These are phyloP conservation scores for Neoboletus magnificus DNA, from an alignment of 768 basidiomycete genomes.

Conservation along the genomic window DNA sequence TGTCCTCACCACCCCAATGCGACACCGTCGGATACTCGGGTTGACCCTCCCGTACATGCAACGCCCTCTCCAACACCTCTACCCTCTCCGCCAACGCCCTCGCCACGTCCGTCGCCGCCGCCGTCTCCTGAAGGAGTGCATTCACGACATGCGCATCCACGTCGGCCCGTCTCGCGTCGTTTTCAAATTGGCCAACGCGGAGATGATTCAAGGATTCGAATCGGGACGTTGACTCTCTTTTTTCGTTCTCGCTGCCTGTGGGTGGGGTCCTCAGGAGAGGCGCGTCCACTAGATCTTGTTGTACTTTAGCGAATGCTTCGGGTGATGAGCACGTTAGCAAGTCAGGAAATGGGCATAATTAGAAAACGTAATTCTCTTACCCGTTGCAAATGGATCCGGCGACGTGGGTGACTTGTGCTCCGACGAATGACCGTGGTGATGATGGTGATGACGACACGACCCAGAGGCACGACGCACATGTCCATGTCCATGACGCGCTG, in stretches of 20 bases:
- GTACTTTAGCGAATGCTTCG: conserved; percentile 24
- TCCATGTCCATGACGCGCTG: conserved; percentile 4
- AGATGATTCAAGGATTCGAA: background rate
- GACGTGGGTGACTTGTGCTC: conserved; percentile 1
- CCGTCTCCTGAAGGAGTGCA: conserved; percentile 17
- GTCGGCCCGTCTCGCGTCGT: background rate
- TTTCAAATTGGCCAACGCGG: conserved; percentile 3
- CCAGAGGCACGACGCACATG: conserved; percentile 11
- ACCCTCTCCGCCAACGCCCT: conserved; percentile 24
- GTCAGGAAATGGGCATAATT: too few species aligned
- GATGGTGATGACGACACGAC: conserved; percentile 8
- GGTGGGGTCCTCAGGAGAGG: background rate
- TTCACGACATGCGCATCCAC: conserved; percentile 10
- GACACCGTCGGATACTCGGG: background rate
- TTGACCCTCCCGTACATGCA: conserved; percentile 5
- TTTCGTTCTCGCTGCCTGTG: background rate
- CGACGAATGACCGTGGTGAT: background rate
- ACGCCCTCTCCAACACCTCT: conserved; percentile 18
- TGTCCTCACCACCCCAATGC: background rate
- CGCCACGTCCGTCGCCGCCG: conserved; percentile 13
- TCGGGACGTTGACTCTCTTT: background rate
- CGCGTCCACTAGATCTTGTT: background rate
- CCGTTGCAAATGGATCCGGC: conserved; percentile 23
- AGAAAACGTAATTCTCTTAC: conserved; percentile 2
- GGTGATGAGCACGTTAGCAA: background rate